Evolutionary conservation across 2,329 filamentous ascomycete genomes (phyloP).

Genomic region (Rugonectria rugulosa): DNA sequence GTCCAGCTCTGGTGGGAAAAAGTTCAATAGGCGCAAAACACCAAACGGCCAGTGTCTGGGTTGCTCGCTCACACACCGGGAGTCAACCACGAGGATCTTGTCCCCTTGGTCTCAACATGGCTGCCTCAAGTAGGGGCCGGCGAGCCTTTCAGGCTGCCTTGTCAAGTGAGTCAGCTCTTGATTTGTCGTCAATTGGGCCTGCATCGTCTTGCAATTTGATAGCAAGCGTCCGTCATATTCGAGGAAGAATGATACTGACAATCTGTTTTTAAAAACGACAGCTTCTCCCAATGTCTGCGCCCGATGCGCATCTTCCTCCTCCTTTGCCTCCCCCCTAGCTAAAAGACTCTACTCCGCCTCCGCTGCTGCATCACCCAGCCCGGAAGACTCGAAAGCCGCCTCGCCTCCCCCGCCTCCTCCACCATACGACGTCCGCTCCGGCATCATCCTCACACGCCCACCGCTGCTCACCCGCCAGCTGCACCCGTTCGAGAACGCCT

Average conservation of each 20-base stretch:
- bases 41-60: constrained; percentile 29
- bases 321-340: constrained; percentile 35
- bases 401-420: constrained; percentile 31
- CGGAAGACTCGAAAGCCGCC: constrained; percentile 30
- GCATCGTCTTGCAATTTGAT: no score
- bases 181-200: constrained; percentile 33
- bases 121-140: constrained; percentile 64
- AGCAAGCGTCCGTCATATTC: no score
- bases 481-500: constrained; percentile 88
- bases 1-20: constrained; percentile 31
- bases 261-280: constrained; percentile 12
- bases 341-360: constrained; percentile 47
- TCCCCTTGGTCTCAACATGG: constrained; percentile 46
- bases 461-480: constrained; percentile 86
- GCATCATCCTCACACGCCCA: constrained; percentile 86
- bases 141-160: constrained; percentile 57
- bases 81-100: constrained; percentile 19
- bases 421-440: constrained; percentile 62
- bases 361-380: constrained; percentile 30
- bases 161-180: constrained; percentile 51
- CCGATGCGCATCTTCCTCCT: constrained; percentile 46
- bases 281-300: constrained; percentile 46
- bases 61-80: constrained; percentile 25
- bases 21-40: constrained; percentile 35
- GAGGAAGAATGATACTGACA: background rate